These are phyloP conservation scores for Polytolypa hystricis DNA, from an alignment of 2,329 filamentous ascomycete species.

Conservation along the genomic window DNA sequence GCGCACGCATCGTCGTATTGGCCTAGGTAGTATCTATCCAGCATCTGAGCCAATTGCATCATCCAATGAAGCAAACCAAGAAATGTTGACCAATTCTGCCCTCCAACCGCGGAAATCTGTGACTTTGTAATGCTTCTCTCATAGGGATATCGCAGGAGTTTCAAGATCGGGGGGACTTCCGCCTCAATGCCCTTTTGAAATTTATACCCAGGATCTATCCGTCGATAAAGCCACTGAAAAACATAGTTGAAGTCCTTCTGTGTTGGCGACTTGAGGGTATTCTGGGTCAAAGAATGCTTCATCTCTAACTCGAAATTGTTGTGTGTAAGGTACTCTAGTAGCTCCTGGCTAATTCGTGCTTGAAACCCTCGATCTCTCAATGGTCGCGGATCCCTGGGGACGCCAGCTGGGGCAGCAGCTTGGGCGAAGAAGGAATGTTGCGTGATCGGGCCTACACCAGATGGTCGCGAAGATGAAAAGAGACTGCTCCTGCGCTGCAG, in stretches of 20 bases:
- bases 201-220: constrained; percentile 84
- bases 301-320: constrained; percentile 98
- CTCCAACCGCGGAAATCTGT: constrained; percentile 86
- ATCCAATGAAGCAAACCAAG: constrained; percentile 94
- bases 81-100: constrained; percentile 94
- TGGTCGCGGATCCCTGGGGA: constrained; percentile 76
- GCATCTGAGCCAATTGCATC: constrained; percentile 93
- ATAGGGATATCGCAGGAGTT: constrained; percentile 89
- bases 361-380: constrained; percentile 73
- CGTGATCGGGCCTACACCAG: constrained; percentile 52
- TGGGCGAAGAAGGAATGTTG: constrained; percentile 95
- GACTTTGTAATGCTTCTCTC: constrained; percentile 95
- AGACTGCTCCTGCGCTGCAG: constrained; percentile 69
- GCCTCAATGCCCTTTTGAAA: constrained; percentile 94
- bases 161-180: constrained; percentile 83
- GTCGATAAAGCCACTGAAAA: constrained; percentile 95
- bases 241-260: constrained; percentile 98
- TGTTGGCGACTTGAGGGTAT: constrained; percentile 84
- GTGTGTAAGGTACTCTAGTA: constrained; percentile 81
- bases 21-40: constrained; percentile 68
- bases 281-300: constrained; percentile 85
- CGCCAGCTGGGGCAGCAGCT: constrained; percentile 66
- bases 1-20: constrained; percentile 83
- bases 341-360: constrained; percentile 70
- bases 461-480: constrained; percentile 62